Conservation (phyloP, 495 filamentous ascomycete species). For the Penicillium parvum region DNA sequence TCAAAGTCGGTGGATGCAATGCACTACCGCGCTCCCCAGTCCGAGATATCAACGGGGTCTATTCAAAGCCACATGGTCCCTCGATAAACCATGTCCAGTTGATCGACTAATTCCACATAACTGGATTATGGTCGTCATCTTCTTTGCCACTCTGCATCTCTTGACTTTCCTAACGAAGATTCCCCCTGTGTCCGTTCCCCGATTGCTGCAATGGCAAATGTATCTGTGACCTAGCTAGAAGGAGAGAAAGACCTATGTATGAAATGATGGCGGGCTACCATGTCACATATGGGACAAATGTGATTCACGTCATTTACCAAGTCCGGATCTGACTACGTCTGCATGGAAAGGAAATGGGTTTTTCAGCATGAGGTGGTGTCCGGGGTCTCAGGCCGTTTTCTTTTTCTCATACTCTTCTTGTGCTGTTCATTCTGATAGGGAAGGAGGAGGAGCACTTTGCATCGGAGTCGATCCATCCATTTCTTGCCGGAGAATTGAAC, state of each 20-base stretch:
- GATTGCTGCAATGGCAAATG: conserved; percentile 12
- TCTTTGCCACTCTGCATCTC: not conserved
- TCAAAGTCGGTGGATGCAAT: conserved; percentile 34
- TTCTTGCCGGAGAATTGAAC: not conserved
- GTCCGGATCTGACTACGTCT: conserved; percentile 6
- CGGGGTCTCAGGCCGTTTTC: conserved; percentile 5
- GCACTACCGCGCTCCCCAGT: conserved; percentile 29
- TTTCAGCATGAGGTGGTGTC: conserved; percentile 12
- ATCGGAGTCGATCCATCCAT: conserved; percentile 3
- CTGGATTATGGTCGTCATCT: no score
- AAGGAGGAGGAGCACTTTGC: no score
- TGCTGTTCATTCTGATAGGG: not conserved
- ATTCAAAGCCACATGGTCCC: conserved; percentile 35
- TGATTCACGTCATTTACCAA: conserved; percentile 5
- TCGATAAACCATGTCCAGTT: conserved; percentile 18
- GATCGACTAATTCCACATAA: no score
- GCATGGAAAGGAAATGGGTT: conserved; percentile 15
- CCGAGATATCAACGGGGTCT: conserved; percentile 25
- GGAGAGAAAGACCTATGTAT: conserved; percentile 6
- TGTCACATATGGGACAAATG: conserved; percentile 14
- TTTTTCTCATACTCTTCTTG: conserved; percentile 1
- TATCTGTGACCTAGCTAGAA: conserved; percentile 11
- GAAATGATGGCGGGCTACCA: conserved; percentile 1
- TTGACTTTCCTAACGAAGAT: conserved; percentile 12
- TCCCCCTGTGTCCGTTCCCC: conserved; percentile 7